Base-by-base conservation (phyloP, 352 stramenopile species). In the Globisporangium emineosum region DNA sequence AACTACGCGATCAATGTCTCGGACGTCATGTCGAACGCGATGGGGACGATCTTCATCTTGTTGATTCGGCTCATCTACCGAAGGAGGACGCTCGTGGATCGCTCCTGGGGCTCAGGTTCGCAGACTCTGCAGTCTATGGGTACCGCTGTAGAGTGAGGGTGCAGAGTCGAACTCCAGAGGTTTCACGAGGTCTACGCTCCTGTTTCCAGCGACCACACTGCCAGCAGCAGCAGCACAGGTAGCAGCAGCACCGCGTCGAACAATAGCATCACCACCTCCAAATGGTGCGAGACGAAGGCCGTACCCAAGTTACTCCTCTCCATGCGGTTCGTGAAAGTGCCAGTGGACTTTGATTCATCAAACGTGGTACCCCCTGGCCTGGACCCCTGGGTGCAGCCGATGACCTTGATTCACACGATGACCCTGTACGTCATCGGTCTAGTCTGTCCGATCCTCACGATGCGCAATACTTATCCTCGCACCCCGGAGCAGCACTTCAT, bases 21-120 rank as follows among this genome's bases (percentile, higher is more conserved):
- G 12, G 62, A 57, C 30, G 17, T 67, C 21, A 47, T 67, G 52
- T n/a, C 51, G 33, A 66, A 67, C 52, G 45, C 52, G 6, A 63
- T 56, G 29, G 54, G 21, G 1, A 67, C 62, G 21, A 57, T 62
- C 62, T 21, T 67, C 12, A 56, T 63, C 19, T 23, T 67, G 19
- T 29, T 63, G 15, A 29, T 55, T 2, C 42, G 62, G n/a, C 25
- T 67, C 32, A 50, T 54, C 23, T 62, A 51, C 23, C 42, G 52
- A 19, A 47, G 25, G 42, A 12, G 21, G 25, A 51, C 47, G 30
- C 33, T 57, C 10, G 21, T 59, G 1, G 32, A 60, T 12, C 35
- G 51, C 25, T n/a, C 59, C 19, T 47, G 27, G 37, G 47, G 21
- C 9, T 19, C 30, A 42, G 12, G 13, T 8, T 51, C 37, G 6